phyloP scores from a whole-genome alignment of 768 basidiomycete genomes.

The Podaxis rugospora region DNA sequence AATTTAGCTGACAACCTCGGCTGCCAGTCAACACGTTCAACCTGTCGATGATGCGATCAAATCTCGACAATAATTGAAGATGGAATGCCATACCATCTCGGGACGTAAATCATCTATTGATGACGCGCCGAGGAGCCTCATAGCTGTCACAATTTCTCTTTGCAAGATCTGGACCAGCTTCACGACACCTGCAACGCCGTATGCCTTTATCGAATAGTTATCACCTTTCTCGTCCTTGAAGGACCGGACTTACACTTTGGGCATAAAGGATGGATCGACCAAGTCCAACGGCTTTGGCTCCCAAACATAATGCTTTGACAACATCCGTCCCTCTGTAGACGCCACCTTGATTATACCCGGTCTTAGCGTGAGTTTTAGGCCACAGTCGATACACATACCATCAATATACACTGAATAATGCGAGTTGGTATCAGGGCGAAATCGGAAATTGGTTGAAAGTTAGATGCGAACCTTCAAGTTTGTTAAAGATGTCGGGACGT shows the following conservation, averaged over 20 bases:
- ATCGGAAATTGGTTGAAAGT: neutral
- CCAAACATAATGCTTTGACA: constrained; percentile 85
- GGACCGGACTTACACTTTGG: constrained; percentile 54
- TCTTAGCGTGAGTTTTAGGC: neutral
- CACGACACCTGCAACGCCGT: constrained; percentile 66
- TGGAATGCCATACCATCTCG: constrained; percentile 55
- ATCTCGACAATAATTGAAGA: neutral
- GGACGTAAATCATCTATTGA: constrained; percentile 63
- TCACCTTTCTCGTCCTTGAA: neutral
- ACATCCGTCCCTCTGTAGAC: constrained; percentile 45
- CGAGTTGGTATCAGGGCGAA: constrained; percentile 9
- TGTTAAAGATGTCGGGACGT: constrained; percentile 70
- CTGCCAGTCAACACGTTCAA: constrained; percentile 61
- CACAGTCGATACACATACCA: constrained; percentile 34
- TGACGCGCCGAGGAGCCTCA: constrained; percentile 72
- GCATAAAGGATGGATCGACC: constrained; percentile 86
- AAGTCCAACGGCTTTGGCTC: constrained; percentile 82
- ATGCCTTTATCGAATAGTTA: constrained; percentile 45
- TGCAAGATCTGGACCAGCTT: constrained; percentile 65
- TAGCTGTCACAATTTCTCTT: constrained; percentile 71
- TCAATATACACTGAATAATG: constrained; percentile 71
- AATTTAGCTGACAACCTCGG: constrained; percentile 32
- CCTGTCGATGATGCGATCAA: constrained; percentile 25
- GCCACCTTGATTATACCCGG: constrained; percentile 6
- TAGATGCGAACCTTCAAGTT: constrained; percentile 52